Evolutionary conservation across 2,329 filamentous ascomycete species (phyloP).

Genomic region (Pseudogymnoascus verrucosus): DNA sequence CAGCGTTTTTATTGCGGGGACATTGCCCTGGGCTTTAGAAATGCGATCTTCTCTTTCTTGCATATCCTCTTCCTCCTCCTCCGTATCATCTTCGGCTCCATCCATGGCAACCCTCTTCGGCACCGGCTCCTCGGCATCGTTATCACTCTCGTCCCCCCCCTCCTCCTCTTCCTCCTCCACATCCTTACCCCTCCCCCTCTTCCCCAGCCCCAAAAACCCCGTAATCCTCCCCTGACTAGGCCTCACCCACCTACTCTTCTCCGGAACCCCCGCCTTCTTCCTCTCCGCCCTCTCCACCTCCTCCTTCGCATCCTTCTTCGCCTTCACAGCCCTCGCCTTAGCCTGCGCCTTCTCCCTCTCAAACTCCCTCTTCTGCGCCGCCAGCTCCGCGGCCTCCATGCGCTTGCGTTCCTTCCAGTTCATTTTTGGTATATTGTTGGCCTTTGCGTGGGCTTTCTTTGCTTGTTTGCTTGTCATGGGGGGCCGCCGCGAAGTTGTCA

Average conservation of each 20-base stretch:
- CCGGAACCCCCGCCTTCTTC: slow-evolving; percentile 44
- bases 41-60: neutral
- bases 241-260: slow-evolving; percentile 39
- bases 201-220: slow-evolving; percentile 36
- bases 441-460: slow-evolving; percentile 38
- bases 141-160: neutral
- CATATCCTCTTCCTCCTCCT: neutral
- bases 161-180: neutral
- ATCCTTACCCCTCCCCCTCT: slow-evolving; percentile 13
- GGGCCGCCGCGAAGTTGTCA: neutral
- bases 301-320: slow-evolving; percentile 49
- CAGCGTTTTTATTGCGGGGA: neutral
- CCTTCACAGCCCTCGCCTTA: slow-evolving; percentile 42
- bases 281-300: slow-evolving; percentile 41
- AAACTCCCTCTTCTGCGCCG: slow-evolving; percentile 40
- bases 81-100: neutral
- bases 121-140: neutral
- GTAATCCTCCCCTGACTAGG: slow-evolving; percentile 52
- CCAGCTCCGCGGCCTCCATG: slow-evolving; percentile 24
- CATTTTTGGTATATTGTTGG: slow-evolving; percentile 34
- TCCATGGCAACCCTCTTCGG: neutral
- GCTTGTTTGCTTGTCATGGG: slow-evolving; percentile 43
- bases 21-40: neutral
- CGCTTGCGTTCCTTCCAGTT: slow-evolving; percentile 35
- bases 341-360: slow-evolving; percentile 42